Conservation (phyloP, 2,329 filamentous ascomycete genomes). For the Eurotiales sp. region DNA sequence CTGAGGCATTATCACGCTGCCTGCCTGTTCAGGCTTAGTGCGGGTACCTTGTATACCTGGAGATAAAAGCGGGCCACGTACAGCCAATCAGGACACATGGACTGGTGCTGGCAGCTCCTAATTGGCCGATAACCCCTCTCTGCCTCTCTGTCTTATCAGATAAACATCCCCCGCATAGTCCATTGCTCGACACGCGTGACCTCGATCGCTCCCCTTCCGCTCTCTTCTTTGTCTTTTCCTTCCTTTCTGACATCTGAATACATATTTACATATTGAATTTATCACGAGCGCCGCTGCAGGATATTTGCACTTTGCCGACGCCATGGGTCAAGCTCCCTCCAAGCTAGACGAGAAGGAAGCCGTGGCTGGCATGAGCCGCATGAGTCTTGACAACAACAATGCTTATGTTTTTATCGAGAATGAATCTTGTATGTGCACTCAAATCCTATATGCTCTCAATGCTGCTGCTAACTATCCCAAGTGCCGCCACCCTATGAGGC, state of each 20-base stretch:
- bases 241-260: neutral
- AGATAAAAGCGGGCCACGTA: neutral
- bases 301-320: neutral
- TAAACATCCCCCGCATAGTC: neutral
- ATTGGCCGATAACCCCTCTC: neutral
- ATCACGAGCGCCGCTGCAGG: too few species aligned
- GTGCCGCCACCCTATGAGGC: constrained; percentile 19
- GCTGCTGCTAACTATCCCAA: neutral
- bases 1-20: neutral
- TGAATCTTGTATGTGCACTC: constrained; percentile 14
- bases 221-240: neutral
- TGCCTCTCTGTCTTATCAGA: neutral
- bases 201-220: neutral
- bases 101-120: neutral
- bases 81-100: neutral
- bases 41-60: neutral
- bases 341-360: constrained; percentile 13
- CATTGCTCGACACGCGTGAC: neutral
- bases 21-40: neutral
- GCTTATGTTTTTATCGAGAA: constrained; percentile 15
- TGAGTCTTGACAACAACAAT: constrained; percentile 12
- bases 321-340: constrained; percentile 11
- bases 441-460: neutral
- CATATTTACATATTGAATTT: too few species aligned
- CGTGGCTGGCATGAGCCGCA: constrained; percentile 10